Evolutionary conservation across 2,329 filamentous ascomycete genomes (phyloP).

Genomic region (Fusarium tuaranense): DNA sequence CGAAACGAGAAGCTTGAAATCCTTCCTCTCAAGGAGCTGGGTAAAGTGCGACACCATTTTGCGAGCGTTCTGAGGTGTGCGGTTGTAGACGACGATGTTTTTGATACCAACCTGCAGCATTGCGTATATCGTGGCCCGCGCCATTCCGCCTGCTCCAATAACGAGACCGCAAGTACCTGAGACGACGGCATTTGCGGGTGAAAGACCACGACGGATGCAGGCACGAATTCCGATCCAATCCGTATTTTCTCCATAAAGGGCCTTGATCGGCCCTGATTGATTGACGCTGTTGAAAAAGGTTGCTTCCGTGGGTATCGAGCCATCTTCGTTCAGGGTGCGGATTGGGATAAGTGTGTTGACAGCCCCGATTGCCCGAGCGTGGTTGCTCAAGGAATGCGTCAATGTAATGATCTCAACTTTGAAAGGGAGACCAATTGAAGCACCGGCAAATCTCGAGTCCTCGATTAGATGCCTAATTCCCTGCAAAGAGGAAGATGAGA

Average conservation of each 20-base stretch:
- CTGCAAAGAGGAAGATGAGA: slow-evolving; percentile 71
- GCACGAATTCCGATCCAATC: slow-evolving; percentile 85
- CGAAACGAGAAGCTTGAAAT: slow-evolving; percentile 57
- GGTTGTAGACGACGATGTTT: slow-evolving; percentile 81
- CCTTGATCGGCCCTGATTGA: slow-evolving; percentile 73
- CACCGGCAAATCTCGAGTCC: slow-evolving; percentile 77
- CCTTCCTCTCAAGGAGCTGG: slow-evolving; percentile 59
- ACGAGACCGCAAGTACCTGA: slow-evolving; percentile 67
- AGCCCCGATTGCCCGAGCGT: slow-evolving; percentile 80
- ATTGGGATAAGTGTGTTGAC: slow-evolving; percentile 82
- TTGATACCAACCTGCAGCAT: slow-evolving; percentile 82
- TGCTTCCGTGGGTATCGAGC: slow-evolving; percentile 66
- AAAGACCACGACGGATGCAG: slow-evolving; percentile 78
- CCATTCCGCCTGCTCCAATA: slow-evolving; percentile 80
- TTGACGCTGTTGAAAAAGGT: slow-evolving; percentile 65
- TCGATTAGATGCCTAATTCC: slow-evolving; percentile 73
- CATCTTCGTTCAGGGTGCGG: slow-evolving; percentile 68
- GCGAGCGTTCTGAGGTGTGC: slow-evolving; percentile 74
- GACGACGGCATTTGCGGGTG: slow-evolving; percentile 75
- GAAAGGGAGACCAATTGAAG: slow-evolving; percentile 79
- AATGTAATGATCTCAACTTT: slow-evolving; percentile 79
- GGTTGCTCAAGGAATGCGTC: slow-evolving; percentile 76
- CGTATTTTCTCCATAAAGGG: slow-evolving; percentile 82
- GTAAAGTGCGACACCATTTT: slow-evolving; percentile 78
- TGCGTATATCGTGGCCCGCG: slow-evolving; percentile 80